Conservation (phyloP, 176 grass and related monocot species). For the Carex cristatella region DNA sequence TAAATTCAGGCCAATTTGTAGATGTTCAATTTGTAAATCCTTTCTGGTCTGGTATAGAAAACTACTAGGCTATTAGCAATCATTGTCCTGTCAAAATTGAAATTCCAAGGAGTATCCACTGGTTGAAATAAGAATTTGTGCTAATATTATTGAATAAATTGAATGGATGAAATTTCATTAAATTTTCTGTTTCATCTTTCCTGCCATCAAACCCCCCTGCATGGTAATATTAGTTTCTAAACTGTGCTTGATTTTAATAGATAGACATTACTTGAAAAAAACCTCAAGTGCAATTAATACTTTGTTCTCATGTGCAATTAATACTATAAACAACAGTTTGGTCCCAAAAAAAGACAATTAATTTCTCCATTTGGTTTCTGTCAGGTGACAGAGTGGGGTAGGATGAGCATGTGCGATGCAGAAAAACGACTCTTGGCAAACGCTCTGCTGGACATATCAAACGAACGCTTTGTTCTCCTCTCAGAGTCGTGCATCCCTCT, state of each 20-base stretch:
- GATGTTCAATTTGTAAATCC: not conserved
- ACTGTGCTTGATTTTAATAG: not conserved
- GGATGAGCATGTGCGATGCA: conserved; percentile 95
- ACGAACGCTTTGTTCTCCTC: conserved; percentile 84
- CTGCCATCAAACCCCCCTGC: not conserved
- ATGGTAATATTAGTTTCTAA: not conserved
- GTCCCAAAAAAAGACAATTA: not conserved
- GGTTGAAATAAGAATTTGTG: not conserved
- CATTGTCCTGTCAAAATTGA: not conserved
- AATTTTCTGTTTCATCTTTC: not conserved
- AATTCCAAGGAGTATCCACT: not conserved
- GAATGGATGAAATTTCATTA: not conserved
- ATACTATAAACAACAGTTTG: not conserved
- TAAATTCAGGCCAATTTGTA: not conserved
- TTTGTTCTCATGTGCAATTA: not conserved
- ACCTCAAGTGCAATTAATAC: not conserved
- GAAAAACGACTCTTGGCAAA: conserved; percentile 84
- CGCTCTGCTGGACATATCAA: conserved; percentile 76
- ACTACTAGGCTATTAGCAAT: not conserved
- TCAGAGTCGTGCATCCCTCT: conserved; percentile 88
- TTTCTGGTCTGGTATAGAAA: not conserved
- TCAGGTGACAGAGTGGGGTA: conserved; percentile 84
- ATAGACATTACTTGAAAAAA: not conserved
- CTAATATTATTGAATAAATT: not conserved
- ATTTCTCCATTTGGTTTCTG: conserved; percentile 27